Evolutionary conservation across 1,139 yeast species (phyloP).

Genomic region (Yamadazyma diddensiae): DNA sequence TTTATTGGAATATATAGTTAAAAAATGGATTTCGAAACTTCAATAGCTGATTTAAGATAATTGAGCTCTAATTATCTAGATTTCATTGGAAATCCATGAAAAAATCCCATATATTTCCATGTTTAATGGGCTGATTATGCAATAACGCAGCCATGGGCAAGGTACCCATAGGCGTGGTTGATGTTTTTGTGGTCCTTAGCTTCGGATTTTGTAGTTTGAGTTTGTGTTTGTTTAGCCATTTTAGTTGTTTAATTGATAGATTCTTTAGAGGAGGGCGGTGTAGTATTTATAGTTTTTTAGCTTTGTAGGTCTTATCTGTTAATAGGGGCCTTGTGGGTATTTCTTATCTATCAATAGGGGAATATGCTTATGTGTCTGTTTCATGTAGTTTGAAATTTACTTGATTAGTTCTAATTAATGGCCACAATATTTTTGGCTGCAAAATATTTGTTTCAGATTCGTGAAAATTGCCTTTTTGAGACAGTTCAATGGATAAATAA

Average conservation of each 20-base stretch:
- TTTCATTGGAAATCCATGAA: background rate
- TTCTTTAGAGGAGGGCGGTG: background rate
- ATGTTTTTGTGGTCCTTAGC: constrained; percentile 12
- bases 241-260: background rate
- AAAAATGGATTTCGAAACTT: too few relatives aligned
- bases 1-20: too few relatives aligned
- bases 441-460: background rate
- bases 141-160: constrained; percentile 12
- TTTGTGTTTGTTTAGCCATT: constrained; percentile 15
- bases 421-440: background rate
- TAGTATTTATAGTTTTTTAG: background rate
- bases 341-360: too few relatives aligned
- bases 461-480: constrained; percentile 2
- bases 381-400: too few relatives aligned
- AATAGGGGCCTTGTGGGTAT: background rate
- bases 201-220: constrained; percentile 10
- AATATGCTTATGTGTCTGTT: too few relatives aligned
- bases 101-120: too few relatives aligned
- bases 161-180: constrained; percentile 6
- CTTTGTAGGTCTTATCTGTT: background rate
- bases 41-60: too few relatives aligned
- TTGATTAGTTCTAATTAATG: too few relatives aligned
- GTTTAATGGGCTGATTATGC: too few relatives aligned
- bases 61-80: background rate
- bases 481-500: constrained; percentile 1